Evolutionary conservation across 305 asterid genomes (phyloP).

Genomic region (Fraxinus latifolia): DNA sequence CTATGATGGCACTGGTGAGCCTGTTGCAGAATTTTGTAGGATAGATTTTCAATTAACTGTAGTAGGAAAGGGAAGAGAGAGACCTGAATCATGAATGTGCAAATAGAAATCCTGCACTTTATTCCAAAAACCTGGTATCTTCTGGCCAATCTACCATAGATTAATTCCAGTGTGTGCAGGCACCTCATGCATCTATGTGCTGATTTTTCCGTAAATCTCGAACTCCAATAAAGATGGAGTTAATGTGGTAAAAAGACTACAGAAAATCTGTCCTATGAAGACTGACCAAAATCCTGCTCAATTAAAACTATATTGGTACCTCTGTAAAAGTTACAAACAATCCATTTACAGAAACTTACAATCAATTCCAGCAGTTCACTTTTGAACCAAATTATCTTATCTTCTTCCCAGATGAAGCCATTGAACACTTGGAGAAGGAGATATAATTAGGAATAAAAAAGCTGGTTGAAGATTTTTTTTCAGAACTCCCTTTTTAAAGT

Average conservation of each 20-base stretch:
- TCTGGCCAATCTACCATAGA: background rate
- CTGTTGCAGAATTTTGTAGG: background rate
- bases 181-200: background rate
- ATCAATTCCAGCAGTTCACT: background rate
- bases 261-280: background rate
- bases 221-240: background rate
- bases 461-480: background rate
- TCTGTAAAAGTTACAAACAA: background rate
- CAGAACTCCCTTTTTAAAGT: background rate
- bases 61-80: background rate
- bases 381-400: background rate
- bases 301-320: background rate
- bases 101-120: background rate
- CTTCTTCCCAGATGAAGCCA: background rate
- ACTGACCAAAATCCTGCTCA: background rate
- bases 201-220: background rate
- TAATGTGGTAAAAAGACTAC: background rate
- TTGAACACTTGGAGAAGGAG: background rate
- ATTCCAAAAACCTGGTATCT: background rate
- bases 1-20: background rate
- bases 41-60: background rate
- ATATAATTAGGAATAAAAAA: background rate
- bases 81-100: background rate
- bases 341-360: background rate
- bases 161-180: background rate